Evolutionary conservation across 495 filamentous ascomycete species (phyloP).

Genomic region (Clavariopsis aquatica): DNA sequence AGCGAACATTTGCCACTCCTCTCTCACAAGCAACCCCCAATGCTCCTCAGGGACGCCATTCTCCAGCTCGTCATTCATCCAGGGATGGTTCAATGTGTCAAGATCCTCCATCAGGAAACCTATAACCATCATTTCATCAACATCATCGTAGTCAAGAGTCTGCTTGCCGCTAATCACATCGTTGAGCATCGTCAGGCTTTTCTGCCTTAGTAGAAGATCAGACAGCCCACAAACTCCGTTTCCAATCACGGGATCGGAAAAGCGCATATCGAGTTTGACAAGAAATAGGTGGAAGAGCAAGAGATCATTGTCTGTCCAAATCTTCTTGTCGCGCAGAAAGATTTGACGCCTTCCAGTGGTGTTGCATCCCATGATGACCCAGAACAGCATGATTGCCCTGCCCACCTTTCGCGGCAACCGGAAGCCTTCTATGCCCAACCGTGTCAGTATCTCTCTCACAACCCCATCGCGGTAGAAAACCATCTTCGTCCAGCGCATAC

Average conservation of each 20-base stretch:
- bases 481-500: conserved; percentile 57
- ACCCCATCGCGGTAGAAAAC: conserved; percentile 51
- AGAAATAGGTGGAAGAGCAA: conserved; percentile 58
- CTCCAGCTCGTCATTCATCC: conserved; percentile 12
- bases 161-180: conserved; percentile 46
- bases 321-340: conserved; percentile 51
- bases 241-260: conserved; percentile 54
- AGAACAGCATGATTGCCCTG: conserved; percentile 59
- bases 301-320: conserved; percentile 58
- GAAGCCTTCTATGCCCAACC: conserved; percentile 54
- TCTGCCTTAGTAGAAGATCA: conserved; percentile 61
- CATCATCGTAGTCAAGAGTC: background rate
- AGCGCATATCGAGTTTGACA: conserved; percentile 62
- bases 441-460: conserved; percentile 57
- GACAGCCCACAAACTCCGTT: conserved; percentile 48
- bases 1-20: conserved; percentile 52
- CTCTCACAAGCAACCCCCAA: conserved; percentile 44
- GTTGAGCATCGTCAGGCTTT: conserved; percentile 53
- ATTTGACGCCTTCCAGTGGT: conserved; percentile 52
- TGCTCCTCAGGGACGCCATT: conserved; percentile 14
- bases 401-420: conserved; percentile 49
- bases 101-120: conserved; percentile 17
- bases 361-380: conserved; percentile 65
- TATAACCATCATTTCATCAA: conserved; percentile 44
- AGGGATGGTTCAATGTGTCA: background rate